Conservation (phyloP, 108 stramenopile genomes). For the Bacterosira constricta region DNA sequence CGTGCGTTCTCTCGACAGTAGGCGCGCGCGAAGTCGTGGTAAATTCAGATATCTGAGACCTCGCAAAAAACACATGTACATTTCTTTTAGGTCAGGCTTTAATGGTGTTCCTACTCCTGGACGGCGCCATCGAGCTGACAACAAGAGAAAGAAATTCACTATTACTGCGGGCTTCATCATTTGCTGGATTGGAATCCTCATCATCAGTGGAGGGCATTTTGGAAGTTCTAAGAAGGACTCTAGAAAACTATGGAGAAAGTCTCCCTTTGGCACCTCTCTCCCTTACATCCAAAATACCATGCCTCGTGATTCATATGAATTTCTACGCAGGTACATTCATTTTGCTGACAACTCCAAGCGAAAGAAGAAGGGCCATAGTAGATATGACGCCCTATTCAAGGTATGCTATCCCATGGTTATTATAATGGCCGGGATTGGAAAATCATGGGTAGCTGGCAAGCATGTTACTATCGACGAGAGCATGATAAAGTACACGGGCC, state of each 20-base stretch:
- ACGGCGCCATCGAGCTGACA: neutral
- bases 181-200: constrained; percentile 6
- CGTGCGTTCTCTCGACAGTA: too few species aligned
- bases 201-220: constrained; percentile 1
- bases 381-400: constrained; percentile 24
- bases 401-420: constrained; percentile 1
- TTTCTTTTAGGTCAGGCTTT: too few species aligned
- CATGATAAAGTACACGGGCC: constrained; percentile 31
- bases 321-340: constrained; percentile 15
- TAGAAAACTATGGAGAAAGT: neutral
- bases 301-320: constrained; percentile 6
- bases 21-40: too few species aligned
- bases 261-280: neutral
- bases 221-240: neutral
- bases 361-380: constrained; percentile 1
- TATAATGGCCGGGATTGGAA: constrained; percentile 1
- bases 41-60: too few species aligned
- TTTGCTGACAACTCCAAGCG: constrained; percentile 11
- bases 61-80: too few species aligned
- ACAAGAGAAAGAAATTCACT: neutral
- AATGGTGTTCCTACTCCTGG: neutral
- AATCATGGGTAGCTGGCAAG: constrained; percentile 10
- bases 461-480: constrained; percentile 12
- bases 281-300: constrained; percentile 14
- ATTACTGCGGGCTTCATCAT: constrained; percentile 14